phyloP scores from a whole-genome alignment of 768 basidiomycete genomes.

The Hirschioporus abietinus region DNA sequence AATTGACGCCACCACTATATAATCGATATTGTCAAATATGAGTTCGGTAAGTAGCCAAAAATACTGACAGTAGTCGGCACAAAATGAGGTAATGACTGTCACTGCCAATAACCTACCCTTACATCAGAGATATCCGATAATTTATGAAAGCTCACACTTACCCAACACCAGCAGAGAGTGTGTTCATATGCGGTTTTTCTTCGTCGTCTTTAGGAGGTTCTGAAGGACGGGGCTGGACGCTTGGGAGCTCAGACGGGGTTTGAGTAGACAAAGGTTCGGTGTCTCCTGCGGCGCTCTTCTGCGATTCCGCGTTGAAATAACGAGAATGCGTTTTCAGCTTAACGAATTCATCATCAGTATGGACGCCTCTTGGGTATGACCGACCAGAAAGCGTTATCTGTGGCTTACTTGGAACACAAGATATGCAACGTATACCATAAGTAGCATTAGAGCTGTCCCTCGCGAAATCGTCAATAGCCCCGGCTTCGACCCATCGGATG shows the following conservation, averaged over 20 bases:
- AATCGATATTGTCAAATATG: constrained; percentile 4
- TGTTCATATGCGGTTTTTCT: constrained; percentile 60
- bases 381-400: no score
- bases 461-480: constrained; percentile 74
- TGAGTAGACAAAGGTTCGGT: constrained; percentile 13
- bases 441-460: constrained; percentile 72
- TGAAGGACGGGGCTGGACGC: background rate
- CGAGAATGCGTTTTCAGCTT: constrained; percentile 69
- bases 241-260: background rate
- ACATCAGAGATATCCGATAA: constrained; percentile 1
- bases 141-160: constrained; percentile 14
- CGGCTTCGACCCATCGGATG: constrained; percentile 21
- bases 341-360: constrained; percentile 5
- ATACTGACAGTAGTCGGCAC: constrained; percentile 79
- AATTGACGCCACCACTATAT: constrained; percentile 79
- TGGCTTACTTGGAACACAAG: constrained; percentile 65
- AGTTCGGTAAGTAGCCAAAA: background rate
- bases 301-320: constrained; percentile 53
- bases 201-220: constrained; percentile 26
- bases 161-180: constrained; percentile 56
- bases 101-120: constrained; percentile 56
- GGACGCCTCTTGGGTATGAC: background rate
- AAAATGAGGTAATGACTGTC: constrained; percentile 81
- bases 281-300: constrained; percentile 22
- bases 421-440: constrained; percentile 70